A percentile compares a stretch with the other conserved stretches of the same genome.
Conservation (phyloP, 148 eudicot genomes). For the Vaccinium darrowii region DNA sequence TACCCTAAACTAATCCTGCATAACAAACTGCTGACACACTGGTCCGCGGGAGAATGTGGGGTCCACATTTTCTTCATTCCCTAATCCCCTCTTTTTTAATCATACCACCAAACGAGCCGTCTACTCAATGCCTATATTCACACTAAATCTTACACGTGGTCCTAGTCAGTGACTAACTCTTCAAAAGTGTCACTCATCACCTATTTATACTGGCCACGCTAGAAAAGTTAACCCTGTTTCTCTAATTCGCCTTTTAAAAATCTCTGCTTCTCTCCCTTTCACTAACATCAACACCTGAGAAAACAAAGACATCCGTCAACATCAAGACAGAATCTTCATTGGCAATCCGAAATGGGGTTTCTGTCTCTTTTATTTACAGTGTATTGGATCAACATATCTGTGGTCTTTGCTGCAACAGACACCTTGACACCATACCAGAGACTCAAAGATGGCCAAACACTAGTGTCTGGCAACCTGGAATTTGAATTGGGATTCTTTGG, state of each 20-base stretch:
- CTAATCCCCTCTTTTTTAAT: not conserved
- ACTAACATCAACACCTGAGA: conserved; percentile 3
- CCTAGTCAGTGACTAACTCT: not conserved
- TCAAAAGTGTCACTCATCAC: conserved; percentile 1
- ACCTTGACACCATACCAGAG: conserved; percentile 12
- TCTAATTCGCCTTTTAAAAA: conserved; percentile 9
- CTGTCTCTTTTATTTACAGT: conserved; percentile 19
- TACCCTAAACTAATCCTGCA: not conserved
- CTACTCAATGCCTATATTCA: not conserved
- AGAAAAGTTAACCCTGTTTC: conserved; percentile 1
- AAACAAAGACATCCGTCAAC: conserved; percentile 6
- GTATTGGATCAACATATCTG: conserved; percentile 2
- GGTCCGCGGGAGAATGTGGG: not conserved
- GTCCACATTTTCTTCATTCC: not conserved
- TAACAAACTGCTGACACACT: not conserved
- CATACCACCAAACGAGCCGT: not conserved
- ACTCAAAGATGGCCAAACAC: conserved; percentile 21
- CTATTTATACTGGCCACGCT: not conserved
- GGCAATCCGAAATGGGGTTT: conserved; percentile 9
- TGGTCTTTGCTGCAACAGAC: conserved; percentile 7
- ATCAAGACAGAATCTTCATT: conserved; percentile 2
- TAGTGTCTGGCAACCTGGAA: conserved; percentile 7
- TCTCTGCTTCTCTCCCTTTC: not conserved
- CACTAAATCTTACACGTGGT: conserved; percentile 2
- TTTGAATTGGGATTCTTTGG: conserved; percentile 23